Percentiles rank a stretch among this genome's conserved stretches.
Conservation (phyloP, 208 protist species). For the Cochliopodium minus region DNA sequence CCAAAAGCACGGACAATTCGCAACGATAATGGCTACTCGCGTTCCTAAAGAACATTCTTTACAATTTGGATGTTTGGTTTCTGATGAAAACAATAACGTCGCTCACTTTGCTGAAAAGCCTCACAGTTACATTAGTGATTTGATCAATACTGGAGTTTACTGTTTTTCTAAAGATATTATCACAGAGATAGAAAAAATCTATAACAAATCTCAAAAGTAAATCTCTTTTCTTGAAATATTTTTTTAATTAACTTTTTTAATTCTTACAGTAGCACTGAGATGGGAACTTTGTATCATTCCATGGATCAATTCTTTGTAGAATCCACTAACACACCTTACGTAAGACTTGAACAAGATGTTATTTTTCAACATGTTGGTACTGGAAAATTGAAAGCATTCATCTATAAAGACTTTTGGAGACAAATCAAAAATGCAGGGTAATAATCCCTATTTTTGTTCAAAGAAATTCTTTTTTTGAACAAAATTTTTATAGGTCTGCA, state of each 20-base stretch:
- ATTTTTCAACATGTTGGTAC: background rate
- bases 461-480: too few species aligned
- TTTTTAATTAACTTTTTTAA: too few species aligned
- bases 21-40: slow-evolving; percentile 77
- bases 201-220: too few species aligned
- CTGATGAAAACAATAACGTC: slow-evolving; percentile 59
- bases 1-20: slow-evolving; percentile 67
- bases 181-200: background rate
- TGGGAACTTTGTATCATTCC: too few species aligned
- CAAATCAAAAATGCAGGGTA: background rate
- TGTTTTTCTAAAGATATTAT: slow-evolving; percentile 17
- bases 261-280: too few species aligned
- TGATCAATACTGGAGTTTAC: slow-evolving; percentile 91
- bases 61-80: slow-evolving; percentile 88
- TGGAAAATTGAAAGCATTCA: background rate
- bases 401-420: background rate
- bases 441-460: too few species aligned
- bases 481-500: too few species aligned
- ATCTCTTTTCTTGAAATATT: too few species aligned
- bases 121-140: slow-evolving; percentile 72
- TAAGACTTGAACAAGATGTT: background rate
- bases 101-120: slow-evolving; percentile 82
- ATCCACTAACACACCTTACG: too few species aligned
- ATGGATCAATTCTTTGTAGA: too few species aligned
- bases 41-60: slow-evolving; percentile 69